Base-by-base conservation (phyloP, 1,284 basidiomycete genomes). In the Quambalaria eucalypti region DNA sequence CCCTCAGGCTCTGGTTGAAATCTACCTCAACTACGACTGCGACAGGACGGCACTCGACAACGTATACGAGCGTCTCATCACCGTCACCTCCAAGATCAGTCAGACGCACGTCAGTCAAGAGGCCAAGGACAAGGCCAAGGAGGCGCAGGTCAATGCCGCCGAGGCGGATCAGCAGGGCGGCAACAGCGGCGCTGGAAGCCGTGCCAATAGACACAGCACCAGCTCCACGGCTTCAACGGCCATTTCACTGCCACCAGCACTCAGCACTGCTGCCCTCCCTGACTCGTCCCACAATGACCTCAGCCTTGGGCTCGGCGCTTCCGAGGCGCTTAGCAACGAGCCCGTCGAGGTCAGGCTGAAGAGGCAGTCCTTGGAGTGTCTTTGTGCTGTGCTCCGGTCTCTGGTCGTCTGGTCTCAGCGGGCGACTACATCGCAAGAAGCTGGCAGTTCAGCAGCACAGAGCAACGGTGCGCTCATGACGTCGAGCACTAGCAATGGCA, bases 11-110 rank as follows among this genome's bases (percentile, higher is more conserved):
- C 57, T 75, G 39, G 73, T 75, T 19, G 73, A 75, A 59, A 64
- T 75, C 52, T 75, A 75, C 48, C 59, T 75, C 44, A 75, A 75
- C 58, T 75, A 75, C 55, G 73, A 75, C 59, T 75, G 73, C 52
- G 73, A 75, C 53, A 62, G 73, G 36, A 63, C 65, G 8, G 73
- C 73, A 9, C 60, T 75, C 40, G 73, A 75, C 51, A 75, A 75
- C 52, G 66, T 75, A 62, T 75, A 75, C 60, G 73, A 75, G 60
- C 61, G 73, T 5, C 56, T 75, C 26, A 73, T 75, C 66, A 74
- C 73, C 44, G 65, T 72, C 51, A 64, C 72, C 50, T 61, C 63
- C 42, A 63, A 64, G 50, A 65, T 74, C 36, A 62, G 66, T 25
- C 71, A 73, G 54, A 50, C 69, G 16, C 69, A 69, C 16, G 40